Percentiles rank a stretch among this genome's conserved stretches.
phyloP scores from a whole-genome alignment of 2,329 filamentous ascomycete genomes.

The Coniella vitis region DNA sequence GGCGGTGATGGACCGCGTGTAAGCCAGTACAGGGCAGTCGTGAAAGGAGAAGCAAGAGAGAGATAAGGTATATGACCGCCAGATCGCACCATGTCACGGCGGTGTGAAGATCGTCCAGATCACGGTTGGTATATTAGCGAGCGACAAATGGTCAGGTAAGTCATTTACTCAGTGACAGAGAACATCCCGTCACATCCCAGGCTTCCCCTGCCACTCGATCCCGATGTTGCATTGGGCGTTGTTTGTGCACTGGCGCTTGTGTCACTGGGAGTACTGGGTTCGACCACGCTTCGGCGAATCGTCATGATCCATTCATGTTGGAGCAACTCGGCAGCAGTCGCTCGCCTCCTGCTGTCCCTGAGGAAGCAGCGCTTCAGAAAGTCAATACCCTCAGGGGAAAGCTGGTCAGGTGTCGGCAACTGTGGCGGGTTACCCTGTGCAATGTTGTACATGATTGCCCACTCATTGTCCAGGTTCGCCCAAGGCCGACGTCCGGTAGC shows the following conservation, averaged over 20 bases:
- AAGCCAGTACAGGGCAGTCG: too few relatives aligned
- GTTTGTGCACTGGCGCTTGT: constrained; percentile 35
- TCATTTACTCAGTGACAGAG: constrained; percentile 13
- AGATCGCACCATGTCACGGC: neutral
- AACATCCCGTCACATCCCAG: constrained; percentile 28
- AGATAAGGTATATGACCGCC: too few relatives aligned
- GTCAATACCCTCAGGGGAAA: constrained; percentile 78
- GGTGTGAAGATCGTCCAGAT: neutral
- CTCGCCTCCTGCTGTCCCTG: constrained; percentile 70
- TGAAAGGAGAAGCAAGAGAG: too few relatives aligned
- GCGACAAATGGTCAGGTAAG: neutral
- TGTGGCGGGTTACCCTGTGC: constrained; percentile 91
- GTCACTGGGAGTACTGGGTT: constrained; percentile 57
- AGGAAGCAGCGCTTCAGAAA: constrained; percentile 85
- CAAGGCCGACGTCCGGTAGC: constrained; percentile 89
- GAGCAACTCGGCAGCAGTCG: constrained; percentile 79
- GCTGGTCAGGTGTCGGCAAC: constrained; percentile 73
- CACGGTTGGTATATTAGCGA: neutral
- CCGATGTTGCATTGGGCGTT: constrained; percentile 28
- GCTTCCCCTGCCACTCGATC: constrained; percentile 22
- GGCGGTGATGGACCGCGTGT: too few relatives aligned
- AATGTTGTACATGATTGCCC: constrained; percentile 99
- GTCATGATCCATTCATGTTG: constrained; percentile 86
- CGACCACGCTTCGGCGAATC: constrained; percentile 58
- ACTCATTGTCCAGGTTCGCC: constrained; percentile 96